Evolutionary conservation across 108 stramenopile genomes (phyloP), one percentile per base, ranked within the genome.

Genomic region (Schizochytrium sp.): DNA sequence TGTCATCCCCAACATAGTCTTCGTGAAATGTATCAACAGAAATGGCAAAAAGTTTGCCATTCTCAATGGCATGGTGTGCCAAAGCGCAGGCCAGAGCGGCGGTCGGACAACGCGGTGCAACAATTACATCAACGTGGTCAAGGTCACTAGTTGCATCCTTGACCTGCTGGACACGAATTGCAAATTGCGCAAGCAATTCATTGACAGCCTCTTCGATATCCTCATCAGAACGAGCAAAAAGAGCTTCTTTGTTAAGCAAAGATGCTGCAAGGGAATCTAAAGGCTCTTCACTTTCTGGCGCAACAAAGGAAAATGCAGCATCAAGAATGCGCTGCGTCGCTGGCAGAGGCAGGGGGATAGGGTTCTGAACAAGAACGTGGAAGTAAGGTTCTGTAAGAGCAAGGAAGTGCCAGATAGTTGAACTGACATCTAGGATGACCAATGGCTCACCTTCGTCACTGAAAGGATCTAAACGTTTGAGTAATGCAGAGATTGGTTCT

Each of bases 61-160:
- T 44, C 64, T 69, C 64, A 15, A 69, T 69, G 64, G 64, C 64
- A 8, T 44, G 64, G 64, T 69, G 64, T 44, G 64, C 64, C 12
- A 69, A 44, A 7, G 64, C 7, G 28, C 64, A 69, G 5, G 64
- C 64, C 28, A 69, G 7, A 0, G 64, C 64, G 12, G 64, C 64
- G 7, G 64, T 69, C 10, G 64, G 64, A 69, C 64, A 69, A 38
- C 44, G 40, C 19, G 64, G 64, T 38, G 64, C 64, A 15, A 69
- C 19, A 8, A 69, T 44, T 8, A 69, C 64, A 15, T 69, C 64
- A 44, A 15, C 64, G 15, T 38, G 19, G 10, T 69, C 64, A 5
- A 69, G 64, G 44, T 69, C 3, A 12, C 28, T 44, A 12, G 64
- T 44, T 58, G 13, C 57, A 17, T 10, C 57, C 17, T 58, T 44